phyloP scores from a whole-genome alignment of 768 basidiomycete genomes.

The Galerina sulciceps region DNA sequence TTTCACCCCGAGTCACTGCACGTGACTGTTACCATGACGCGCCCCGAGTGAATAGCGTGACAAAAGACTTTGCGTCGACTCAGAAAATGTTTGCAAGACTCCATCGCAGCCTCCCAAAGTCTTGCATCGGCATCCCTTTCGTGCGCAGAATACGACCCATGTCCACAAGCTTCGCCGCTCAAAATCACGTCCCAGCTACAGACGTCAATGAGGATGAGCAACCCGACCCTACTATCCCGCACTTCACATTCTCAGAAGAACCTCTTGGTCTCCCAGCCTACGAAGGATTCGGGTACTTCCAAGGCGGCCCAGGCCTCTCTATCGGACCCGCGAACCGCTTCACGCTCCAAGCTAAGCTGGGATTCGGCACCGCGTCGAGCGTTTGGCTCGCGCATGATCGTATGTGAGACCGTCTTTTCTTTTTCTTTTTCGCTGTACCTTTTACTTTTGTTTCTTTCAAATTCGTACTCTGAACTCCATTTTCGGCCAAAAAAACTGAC shows the following conservation, averaged over 20 bases:
- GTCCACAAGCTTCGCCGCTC: neutral
- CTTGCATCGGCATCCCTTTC: neutral
- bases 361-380: conserved; percentile 26
- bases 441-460: too few relatives aligned
- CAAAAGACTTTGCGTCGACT: too few relatives aligned
- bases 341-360: conserved; percentile 22
- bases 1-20: too few relatives aligned
- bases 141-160: neutral
- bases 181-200: neutral
- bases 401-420: conserved; percentile 15
- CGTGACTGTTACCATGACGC: too few relatives aligned
- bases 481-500: too few relatives aligned
- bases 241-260: conserved; percentile 16
- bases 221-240: too few relatives aligned
- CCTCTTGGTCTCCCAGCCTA: conserved; percentile 23
- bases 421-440: too few relatives aligned
- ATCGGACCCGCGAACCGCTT: conserved; percentile 23
- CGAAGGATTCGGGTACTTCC: conserved; percentile 24
- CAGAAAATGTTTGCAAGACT: neutral
- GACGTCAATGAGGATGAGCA: too few relatives aligned
- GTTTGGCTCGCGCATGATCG: conserved; percentile 28
- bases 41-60: too few relatives aligned
- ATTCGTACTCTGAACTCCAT: too few relatives aligned
- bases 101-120: neutral
- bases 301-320: conserved; percentile 18